Conservation (phyloP, 2,329 filamentous ascomycete genomes). For the Pseudogymnoascus sp. region DNA sequence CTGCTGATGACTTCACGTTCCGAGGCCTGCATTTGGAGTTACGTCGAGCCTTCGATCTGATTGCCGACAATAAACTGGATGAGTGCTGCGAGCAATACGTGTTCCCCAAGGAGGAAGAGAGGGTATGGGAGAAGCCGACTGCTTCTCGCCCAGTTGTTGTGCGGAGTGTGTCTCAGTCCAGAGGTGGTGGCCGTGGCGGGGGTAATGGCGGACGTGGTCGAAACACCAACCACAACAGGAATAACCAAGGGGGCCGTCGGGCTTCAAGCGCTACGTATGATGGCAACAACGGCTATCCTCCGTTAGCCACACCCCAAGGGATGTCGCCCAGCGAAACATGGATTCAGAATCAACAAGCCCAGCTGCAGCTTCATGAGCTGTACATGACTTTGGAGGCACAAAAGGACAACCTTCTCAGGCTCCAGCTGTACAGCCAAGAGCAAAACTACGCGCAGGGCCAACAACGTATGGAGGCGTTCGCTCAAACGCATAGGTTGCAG, state of each 20-base stretch:
- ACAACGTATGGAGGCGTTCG: slow-evolving; percentile 31
- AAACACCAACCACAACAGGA: slow-evolving; percentile 22
- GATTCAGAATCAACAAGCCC: slow-evolving; percentile 25
- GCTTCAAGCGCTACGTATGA: slow-evolving; percentile 27
- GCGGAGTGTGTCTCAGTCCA: slow-evolving; percentile 52
- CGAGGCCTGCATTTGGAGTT: slow-evolving; percentile 84
- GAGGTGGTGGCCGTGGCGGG: slow-evolving; percentile 27
- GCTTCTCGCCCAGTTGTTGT: slow-evolving; percentile 46
- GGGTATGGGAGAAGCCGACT: slow-evolving; percentile 47
- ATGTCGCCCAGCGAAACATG: slow-evolving; percentile 25
- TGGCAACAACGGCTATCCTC: slow-evolving; percentile 18
- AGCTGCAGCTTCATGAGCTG: slow-evolving; percentile 27
- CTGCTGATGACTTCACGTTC: slow-evolving; percentile 90
- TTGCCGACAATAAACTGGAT: slow-evolving; percentile 68
- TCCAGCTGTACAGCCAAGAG: slow-evolving; percentile 39
- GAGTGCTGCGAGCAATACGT: slow-evolving; percentile 82
- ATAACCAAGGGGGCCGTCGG: slow-evolving; percentile 19
- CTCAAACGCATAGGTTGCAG: slow-evolving; percentile 31
- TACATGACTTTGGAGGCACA: slow-evolving; percentile 34
- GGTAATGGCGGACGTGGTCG: slow-evolving; percentile 19
- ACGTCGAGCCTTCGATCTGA: slow-evolving; percentile 74
- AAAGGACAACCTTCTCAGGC: slow-evolving; percentile 34
- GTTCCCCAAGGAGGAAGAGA: slow-evolving; percentile 70
- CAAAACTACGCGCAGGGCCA: slow-evolving; percentile 38
- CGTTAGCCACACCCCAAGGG: slow-evolving; percentile 16